Evolutionary conservation across 257 asterid genomes (phyloP).

Genomic region (Solanum chmielewskii): DNA sequence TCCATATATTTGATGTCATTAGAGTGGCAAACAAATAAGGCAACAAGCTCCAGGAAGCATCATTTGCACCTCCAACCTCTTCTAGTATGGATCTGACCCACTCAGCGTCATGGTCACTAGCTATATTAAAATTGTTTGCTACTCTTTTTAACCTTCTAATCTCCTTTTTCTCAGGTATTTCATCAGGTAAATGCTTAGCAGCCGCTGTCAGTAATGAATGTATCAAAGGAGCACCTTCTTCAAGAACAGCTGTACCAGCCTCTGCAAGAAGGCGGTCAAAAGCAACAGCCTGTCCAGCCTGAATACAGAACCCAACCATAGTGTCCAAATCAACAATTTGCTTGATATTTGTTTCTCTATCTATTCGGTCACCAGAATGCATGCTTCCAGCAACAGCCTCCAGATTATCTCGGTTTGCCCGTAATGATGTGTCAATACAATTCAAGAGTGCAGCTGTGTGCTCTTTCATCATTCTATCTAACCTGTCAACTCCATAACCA

Average conservation of each 20-base stretch:
- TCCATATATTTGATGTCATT: slow-evolving; percentile 84
- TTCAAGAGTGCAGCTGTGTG: slow-evolving; percentile 91
- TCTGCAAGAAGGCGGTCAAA: slow-evolving; percentile 78
- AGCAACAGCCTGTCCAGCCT: slow-evolving; percentile 92
- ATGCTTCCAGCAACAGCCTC: slow-evolving; percentile 91
- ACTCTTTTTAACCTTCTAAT: slow-evolving; percentile 87
- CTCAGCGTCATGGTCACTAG: slow-evolving; percentile 71
- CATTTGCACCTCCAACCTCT: slow-evolving; percentile 90
- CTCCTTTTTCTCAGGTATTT: slow-evolving; percentile 83
- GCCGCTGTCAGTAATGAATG: slow-evolving; percentile 73
- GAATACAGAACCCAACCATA: slow-evolving; percentile 83
- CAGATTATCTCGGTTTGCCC: slow-evolving; percentile 86
- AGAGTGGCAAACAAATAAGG: slow-evolving; percentile 86
- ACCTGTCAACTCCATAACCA: slow-evolving; percentile 87
- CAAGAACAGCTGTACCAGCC: slow-evolving; percentile 72
- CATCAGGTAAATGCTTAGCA: slow-evolving; percentile 73
- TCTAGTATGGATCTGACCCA: slow-evolving; percentile 81
- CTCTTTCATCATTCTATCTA: slow-evolving; percentile 89
- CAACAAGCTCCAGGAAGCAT: slow-evolving; percentile 90
- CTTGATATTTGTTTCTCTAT: slow-evolving; percentile 63
- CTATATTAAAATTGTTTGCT: slow-evolving; percentile 53
- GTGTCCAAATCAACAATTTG: slow-evolving; percentile 96
- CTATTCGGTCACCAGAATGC: slow-evolving; percentile 81
- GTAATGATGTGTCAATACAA: slow-evolving; percentile 84
- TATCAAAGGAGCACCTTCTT: slow-evolving; percentile 90